Evolutionary conservation across 441 rosid species (phyloP), one percentile per base, ranked within the genome.

Genomic region (Erysimum pusillum): DNA sequence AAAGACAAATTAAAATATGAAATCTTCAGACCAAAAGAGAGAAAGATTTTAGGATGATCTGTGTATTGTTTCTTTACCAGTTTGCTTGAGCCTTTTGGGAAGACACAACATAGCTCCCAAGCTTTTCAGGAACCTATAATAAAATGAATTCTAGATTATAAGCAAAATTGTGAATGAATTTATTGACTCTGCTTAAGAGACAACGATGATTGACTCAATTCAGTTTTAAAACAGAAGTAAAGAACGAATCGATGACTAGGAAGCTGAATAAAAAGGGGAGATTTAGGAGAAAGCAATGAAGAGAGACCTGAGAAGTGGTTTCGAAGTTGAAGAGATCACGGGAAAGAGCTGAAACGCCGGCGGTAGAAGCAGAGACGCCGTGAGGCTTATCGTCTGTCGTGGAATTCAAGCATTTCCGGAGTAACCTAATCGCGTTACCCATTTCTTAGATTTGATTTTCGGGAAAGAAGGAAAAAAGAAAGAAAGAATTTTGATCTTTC

Each of bases 41-140:
- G 7, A 48, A 31, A 45, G 36, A 82, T 44, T 44, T 48, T 88
- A 67, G 0, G n/a, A 67, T 36, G 52, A 51, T 48, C 14, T 34
- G 25, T n/a, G 90, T 76, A 4, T 38, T 41, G 56, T 52, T 59
- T n/a, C 42, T 68, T 86, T 87, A 92, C 97, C 98, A 95, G 70
- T 95, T 95, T 60, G 97, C 94, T 80, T 95, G 99, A 79, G 98
- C 96, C 73, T 85, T 93, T 89, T 62, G 86, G 18, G 99, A 95
- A 22, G 99, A 93, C 4, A 85, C 87, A 74, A 91, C 98, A 73
- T 83, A 89, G 69, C 79, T 76, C 59, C 78, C 82, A 38, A 95
- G 93, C 36, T 82, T 88, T 71, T 89, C 90, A 32, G 97, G 97
- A 54, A 91, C 92, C 97, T 92, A 53, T 32, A 15, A 70, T 18